A percentile compares a stretch with the other conserved stretches of the same genome.
These are phyloP conservation scores for Aspergillus sp. DNA, from an alignment of 2,329 filamentous ascomycete genomes.

Conservation along the genomic window DNA sequence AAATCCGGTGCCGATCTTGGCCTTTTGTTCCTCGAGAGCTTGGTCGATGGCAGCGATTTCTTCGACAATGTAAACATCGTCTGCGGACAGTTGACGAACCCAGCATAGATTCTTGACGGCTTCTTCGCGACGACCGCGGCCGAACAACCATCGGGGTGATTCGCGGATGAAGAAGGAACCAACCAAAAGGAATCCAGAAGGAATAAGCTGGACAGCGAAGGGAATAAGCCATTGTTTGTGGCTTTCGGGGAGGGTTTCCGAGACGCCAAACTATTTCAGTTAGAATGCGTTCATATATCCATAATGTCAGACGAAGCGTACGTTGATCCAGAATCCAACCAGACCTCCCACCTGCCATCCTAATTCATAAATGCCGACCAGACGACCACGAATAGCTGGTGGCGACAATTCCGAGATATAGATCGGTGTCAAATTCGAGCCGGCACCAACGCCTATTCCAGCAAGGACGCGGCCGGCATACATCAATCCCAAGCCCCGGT, in stretches of 20 bases:
- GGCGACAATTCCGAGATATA: constrained; percentile 55
- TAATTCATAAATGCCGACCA: constrained; percentile 54
- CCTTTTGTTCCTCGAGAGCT: constrained; percentile 58
- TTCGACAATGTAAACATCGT: constrained; percentile 60
- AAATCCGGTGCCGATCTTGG: constrained; percentile 62
- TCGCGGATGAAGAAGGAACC: constrained; percentile 56
- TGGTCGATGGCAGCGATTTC: constrained; percentile 64
- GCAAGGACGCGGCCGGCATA: constrained; percentile 53
- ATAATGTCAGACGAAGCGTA: constrained; percentile 12
- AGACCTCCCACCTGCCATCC: constrained; percentile 49
- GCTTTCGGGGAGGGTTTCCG: constrained; percentile 17
- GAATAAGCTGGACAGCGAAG: constrained; percentile 28
- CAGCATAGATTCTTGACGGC: constrained; percentile 49
- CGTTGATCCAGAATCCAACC: constrained; percentile 47
- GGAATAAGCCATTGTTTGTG: constrained; percentile 30
- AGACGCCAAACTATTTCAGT: constrained; percentile 45
- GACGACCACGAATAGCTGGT: constrained; percentile 51
- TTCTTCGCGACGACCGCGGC: constrained; percentile 61
- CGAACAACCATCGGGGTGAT: constrained; percentile 62
- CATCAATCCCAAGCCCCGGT: constrained; percentile 56
- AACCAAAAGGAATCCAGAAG: constrained; percentile 35
- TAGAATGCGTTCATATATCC: constrained; percentile 12
- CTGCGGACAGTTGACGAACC: constrained; percentile 33
- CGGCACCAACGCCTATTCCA: constrained; percentile 51
- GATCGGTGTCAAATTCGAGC: constrained; percentile 53